Base-by-base conservation (phyloP, 2,329 filamentous ascomycete genomes). In the Penicillium sp. region DNA sequence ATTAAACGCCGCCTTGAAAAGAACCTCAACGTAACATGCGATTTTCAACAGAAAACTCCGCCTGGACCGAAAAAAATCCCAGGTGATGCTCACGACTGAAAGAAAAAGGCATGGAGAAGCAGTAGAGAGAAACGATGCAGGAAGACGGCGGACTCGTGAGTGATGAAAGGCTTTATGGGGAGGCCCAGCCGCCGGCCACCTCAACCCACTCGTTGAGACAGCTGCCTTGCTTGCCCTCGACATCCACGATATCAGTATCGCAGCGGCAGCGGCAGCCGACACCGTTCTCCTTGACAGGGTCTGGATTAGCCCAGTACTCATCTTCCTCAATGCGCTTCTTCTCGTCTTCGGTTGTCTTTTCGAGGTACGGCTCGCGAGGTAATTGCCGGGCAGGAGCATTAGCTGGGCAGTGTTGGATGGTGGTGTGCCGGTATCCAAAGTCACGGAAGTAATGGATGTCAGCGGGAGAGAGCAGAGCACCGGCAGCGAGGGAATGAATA, bases 361-460 rank as follows among this genome's bases (percentile, higher is more conserved):
- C 92, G 15, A 96, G 86, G 74, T 83, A 97, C 0, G 91, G 92
- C 54, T 88, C 84, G 58, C 92, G 87, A 4, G 90, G 86, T 45
- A 96, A 84, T 78, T 99, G 95, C 50, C 91, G 88, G 12, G 89
- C 88, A 0, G 94, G 95, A 2, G 95, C 95, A 73, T 99, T 99
- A 56, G 93, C 92, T 1, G 95, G 95, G 72, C 95, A 99, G 78
- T 99, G 95, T 79, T 98, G 94, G 73, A 99, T 99, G 3, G 95
- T 99, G 6, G 95, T 99, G 78, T 99, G 95, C 72, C 95, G 87
- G 80, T 99, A 99, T 57, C 95, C 95, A 78, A 98, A 94, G 76
- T 99, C 95, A 69, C 95, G 92, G 88, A 99, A 99, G 81, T 99
- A 99, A 79, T 99, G 95, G 61, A 99, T 91, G 72, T 99, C 92